These are phyloP conservation scores for Parmelia sp. DNA, from an alignment of 495 filamentous ascomycete species.

Conservation along the genomic window DNA sequence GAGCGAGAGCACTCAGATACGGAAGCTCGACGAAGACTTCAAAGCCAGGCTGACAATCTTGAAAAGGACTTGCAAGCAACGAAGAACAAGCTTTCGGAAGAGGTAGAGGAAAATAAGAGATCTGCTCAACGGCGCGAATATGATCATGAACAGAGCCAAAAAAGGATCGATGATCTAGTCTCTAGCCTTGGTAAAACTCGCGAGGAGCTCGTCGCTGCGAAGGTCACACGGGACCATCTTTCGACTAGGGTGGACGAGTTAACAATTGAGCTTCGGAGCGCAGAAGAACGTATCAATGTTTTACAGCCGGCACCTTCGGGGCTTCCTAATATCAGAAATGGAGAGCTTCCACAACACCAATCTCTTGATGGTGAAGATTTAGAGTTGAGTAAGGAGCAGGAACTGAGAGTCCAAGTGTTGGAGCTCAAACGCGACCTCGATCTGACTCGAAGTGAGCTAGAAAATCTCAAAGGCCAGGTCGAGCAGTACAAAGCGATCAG, in stretches of 20 bases:
- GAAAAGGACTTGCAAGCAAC: conserved; percentile 70
- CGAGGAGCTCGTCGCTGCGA: conserved; percentile 74
- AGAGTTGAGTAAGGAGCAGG: conserved; percentile 67
- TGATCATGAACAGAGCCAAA: conserved; percentile 76
- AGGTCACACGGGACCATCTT: conserved; percentile 80
- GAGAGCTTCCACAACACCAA: conserved; percentile 26
- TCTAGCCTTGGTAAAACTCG: conserved; percentile 68
- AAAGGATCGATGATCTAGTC: conserved; percentile 82
- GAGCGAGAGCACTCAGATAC: conserved; percentile 82
- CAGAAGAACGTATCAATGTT: conserved; percentile 75
- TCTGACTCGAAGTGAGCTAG: conserved; percentile 64
- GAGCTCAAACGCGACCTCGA: conserved; percentile 80
- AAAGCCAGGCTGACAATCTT: conserved; percentile 65
- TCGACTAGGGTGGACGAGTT: conserved; percentile 83
- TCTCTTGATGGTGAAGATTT: conserved; percentile 45
- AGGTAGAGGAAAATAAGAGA: conserved; percentile 76
- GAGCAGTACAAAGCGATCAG: conserved; percentile 89
- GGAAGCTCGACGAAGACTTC: conserved; percentile 70
- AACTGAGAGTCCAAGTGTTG: conserved; percentile 71
- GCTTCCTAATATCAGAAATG: conserved; percentile 39
- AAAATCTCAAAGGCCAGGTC: conserved; percentile 67
- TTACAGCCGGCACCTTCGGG: conserved; percentile 68
- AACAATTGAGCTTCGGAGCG: conserved; percentile 74
- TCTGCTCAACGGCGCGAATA: conserved; percentile 75
- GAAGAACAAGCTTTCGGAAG: conserved; percentile 77